Percentiles rank a stretch among this genome's conserved stretches.
These are phyloP conservation scores for Talaromyces nanjingensis DNA, from an alignment of 495 filamentous ascomycete genomes.

Conservation along the genomic window DNA sequence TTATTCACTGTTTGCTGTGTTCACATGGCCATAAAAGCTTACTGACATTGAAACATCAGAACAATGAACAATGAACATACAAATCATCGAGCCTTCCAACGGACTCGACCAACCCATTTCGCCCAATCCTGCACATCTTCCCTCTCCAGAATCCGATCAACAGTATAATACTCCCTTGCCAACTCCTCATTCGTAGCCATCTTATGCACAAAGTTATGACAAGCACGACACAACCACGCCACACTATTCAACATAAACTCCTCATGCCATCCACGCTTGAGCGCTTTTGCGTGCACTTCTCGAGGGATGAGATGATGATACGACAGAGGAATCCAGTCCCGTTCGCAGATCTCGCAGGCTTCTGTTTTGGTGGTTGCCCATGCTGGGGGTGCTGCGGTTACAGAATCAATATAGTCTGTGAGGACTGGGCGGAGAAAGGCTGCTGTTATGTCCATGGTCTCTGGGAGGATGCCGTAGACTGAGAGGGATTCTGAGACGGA, in stretches of 20 bases:
- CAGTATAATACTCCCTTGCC: slow-evolving; percentile 64
- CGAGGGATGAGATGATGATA: slow-evolving; percentile 84
- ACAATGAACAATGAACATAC: background rate
- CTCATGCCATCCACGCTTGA: slow-evolving; percentile 76
- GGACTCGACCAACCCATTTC: slow-evolving; percentile 55
- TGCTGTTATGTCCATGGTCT: slow-evolving; percentile 26
- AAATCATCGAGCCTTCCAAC: slow-evolving; percentile 52
- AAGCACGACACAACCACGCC: slow-evolving; percentile 84
- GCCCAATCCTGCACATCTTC: slow-evolving; percentile 70
- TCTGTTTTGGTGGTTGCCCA: slow-evolving; percentile 47
- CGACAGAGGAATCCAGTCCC: slow-evolving; percentile 67
- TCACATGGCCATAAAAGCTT: background rate
- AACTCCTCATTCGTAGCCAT: slow-evolving; percentile 74
- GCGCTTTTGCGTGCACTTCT: slow-evolving; percentile 66
- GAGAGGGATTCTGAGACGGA: slow-evolving; percentile 52
- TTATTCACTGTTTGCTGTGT: background rate
- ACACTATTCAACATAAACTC: slow-evolving; percentile 70
- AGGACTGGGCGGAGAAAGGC: slow-evolving; percentile 58
- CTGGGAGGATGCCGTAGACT: slow-evolving; percentile 51
- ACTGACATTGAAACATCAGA: background rate
- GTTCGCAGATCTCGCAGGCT: slow-evolving; percentile 76
- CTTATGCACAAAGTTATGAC: slow-evolving; percentile 78
- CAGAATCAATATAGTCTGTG: slow-evolving; percentile 47
- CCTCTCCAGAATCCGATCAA: slow-evolving; percentile 60
- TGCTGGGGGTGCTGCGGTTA: slow-evolving; percentile 53